phyloP scores from a whole-genome alignment of 371 early-diverging fungal genomes.

The Amoeboradix gromovi region DNA sequence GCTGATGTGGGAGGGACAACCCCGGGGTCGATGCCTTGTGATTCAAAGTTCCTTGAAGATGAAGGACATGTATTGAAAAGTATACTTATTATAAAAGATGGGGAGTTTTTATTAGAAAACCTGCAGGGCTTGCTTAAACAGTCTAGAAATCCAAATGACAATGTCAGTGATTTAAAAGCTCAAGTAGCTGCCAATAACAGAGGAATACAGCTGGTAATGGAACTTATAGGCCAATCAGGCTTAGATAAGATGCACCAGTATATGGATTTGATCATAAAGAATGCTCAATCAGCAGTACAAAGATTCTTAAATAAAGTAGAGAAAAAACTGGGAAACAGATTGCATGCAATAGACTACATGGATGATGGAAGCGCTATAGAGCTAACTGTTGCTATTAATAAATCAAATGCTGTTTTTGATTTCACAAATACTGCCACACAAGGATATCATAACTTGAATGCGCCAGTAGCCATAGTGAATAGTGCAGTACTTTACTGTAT shows the following conservation, averaged over 20 bases:
- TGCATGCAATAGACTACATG: constrained; percentile 51
- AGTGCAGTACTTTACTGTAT: constrained; percentile 80
- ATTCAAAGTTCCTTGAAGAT: constrained; percentile 26
- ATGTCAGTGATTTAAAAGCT: constrained; percentile 6
- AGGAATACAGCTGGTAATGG: constrained; percentile 50
- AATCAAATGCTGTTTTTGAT: constrained; percentile 57
- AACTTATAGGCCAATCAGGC: constrained; percentile 33
- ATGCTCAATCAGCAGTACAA: constrained; percentile 61
- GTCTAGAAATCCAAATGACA: constrained; percentile 2
- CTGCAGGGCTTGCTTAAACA: constrained; percentile 29
- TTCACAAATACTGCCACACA: constrained; percentile 58
- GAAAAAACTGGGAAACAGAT: constrained; percentile 9
- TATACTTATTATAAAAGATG: constrained; percentile 50
- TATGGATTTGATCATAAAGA: constrained; percentile 48
- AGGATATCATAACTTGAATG: constrained; percentile 18
- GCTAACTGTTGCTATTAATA: constrained; percentile 39
- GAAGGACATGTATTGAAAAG: constrained; percentile 74
- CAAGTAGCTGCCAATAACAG: constrained; percentile 77
- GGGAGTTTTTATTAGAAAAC: constrained; percentile 44
- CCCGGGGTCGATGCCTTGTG: not conserved
- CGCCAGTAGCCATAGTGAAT: constrained; percentile 29
- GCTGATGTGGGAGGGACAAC: constrained; percentile 61
- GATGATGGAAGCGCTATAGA: constrained; percentile 67
- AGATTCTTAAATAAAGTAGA: constrained; percentile 27
- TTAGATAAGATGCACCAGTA: constrained; percentile 67